Conservation (phyloP, 176 grass and related monocot genomes). For the Oryza australiensis region DNA sequence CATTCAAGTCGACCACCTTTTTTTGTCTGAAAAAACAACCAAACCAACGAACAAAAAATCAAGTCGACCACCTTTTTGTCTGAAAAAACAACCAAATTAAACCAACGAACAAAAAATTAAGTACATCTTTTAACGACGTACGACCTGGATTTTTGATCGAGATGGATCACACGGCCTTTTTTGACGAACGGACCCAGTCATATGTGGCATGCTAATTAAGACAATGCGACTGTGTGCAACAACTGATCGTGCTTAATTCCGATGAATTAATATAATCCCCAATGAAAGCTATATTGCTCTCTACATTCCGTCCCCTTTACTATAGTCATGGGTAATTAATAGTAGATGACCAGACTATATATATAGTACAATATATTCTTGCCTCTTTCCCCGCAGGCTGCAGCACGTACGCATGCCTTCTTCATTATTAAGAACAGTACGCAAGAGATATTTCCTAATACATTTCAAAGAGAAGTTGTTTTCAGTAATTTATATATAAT, state of each 20-base stretch:
- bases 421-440: no score
- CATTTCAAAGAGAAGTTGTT: no score
- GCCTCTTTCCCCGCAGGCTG: no score
- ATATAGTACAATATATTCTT: no score
- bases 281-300: background rate
- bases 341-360: background rate
- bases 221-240: background rate
- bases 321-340: background rate
- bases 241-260: background rate
- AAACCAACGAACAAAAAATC: background rate
- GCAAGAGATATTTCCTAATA: no score
- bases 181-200: background rate
- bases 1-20: no score
- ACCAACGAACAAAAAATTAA: background rate
- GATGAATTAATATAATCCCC: no score
- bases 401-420: no score
- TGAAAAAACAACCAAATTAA: no score
- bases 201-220: background rate
- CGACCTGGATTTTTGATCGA: background rate
- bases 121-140: background rate
- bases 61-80: background rate
- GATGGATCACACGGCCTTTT: background rate
- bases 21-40: no score
- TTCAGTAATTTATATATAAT: no score
- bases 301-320: background rate